A percentile compares a stretch with the other conserved stretches of the same genome.
phyloP scores from a whole-genome alignment of 73 alveolate genomes.

The Paramecium primaurelia region DNA sequence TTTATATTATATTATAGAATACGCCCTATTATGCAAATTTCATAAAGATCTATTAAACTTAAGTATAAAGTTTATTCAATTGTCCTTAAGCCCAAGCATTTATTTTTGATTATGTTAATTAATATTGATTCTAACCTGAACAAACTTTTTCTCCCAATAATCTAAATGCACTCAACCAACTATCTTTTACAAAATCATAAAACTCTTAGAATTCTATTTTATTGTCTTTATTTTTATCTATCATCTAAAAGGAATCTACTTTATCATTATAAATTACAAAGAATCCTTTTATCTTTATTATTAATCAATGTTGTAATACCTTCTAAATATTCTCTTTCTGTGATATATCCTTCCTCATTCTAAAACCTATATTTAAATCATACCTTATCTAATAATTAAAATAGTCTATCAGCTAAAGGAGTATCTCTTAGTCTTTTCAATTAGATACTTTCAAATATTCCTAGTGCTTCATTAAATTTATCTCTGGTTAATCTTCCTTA shows the following conservation, averaged over 20 bases:
- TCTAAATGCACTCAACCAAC: conserved; percentile 38
- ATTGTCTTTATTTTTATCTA: not conserved
- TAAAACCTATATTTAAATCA: not conserved
- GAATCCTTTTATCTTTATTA: conserved; percentile 5
- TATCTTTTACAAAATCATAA: not conserved
- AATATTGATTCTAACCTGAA: not conserved
- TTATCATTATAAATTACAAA: not conserved
- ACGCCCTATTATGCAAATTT: not conserved
- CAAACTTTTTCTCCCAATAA: not conserved
- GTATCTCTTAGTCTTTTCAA: conserved; percentile 40
- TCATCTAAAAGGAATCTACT: not conserved
- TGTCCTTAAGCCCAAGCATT: conserved; percentile 35
- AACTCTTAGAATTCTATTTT: not conserved
- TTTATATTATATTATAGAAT: not conserved
- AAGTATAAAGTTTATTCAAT: not conserved
- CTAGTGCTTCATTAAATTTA: conserved; percentile 56
- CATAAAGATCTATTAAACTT: not conserved
- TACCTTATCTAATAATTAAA: conserved; percentile 45
- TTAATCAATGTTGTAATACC: not conserved
- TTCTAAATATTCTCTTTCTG: not conserved
- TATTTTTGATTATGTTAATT: conserved; percentile 9
- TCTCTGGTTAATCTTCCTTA: conserved; percentile 44
- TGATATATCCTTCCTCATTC: not conserved
- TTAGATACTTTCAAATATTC: conserved; percentile 41
- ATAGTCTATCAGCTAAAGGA: conserved; percentile 50